Base-by-base conservation (phyloP, 1,284 basidiomycete species). In the Entoloma clypeatum region DNA sequence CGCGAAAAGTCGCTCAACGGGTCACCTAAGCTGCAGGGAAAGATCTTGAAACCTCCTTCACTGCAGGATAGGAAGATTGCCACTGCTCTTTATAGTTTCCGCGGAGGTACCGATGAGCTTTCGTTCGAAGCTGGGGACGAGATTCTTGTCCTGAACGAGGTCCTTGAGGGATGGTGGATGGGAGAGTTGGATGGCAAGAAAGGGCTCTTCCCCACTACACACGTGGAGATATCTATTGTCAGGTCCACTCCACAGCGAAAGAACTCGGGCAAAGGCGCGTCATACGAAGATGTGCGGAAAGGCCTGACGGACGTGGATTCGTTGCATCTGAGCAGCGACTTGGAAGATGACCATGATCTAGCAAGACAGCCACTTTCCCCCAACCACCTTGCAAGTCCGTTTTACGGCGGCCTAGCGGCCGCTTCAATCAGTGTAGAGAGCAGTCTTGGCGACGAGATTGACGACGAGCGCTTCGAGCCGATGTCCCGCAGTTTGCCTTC, bases 111-210 rank as follows among this genome's bases (percentile, higher is more conserved):
- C 3, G 89, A 92, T 52, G 90, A 92, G 60, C 67, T 93, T 30
- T 74, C 73, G 23, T 83, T 92, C 63, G 72, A 65, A 42, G 65
- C 70, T 5, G 90, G 88, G 0, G 81, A 85, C 35, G 77, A 87
- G 49, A 83, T 93, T 43, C 60, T 72, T 13, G 81, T 92, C 13
- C 55, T 86, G 17, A 79, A 78, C 26, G 86, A 91, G 59, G 83
- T 90, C 0, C 67, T 87, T 24, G 83, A 86, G 43, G 87, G 79
- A 41, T 93, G 90, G 90, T 90, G 85, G 81, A 77, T 90, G 65
- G 89, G 89, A 9, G 79, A 87, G 59, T 57, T 81, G 19, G 64
- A 68, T 36, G 86, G 85, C 10, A 69, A 69, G 51, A 78, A 72
- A 30, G 89, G 89, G 6, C 56, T 92, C 28, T 92, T 92, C 71